phyloP scores from a whole-genome alignment of 2,329 filamentous ascomycete genomes.

The Chaetomium sp. region DNA sequence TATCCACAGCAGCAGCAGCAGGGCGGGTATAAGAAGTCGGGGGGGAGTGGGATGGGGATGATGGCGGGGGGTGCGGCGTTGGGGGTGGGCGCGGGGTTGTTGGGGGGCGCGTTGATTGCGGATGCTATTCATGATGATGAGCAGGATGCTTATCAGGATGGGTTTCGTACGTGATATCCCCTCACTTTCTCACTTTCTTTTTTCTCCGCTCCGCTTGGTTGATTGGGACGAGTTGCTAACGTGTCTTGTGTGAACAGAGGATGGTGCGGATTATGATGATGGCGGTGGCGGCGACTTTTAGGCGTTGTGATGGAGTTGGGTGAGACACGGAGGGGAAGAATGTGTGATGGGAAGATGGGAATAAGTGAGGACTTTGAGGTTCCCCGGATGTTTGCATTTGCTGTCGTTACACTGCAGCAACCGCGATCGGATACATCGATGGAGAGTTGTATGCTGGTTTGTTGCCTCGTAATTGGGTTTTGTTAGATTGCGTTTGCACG shows the following conservation, averaged over 20 bases:
- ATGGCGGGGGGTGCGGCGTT: slow-evolving; percentile 63
- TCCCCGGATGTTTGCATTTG: too few species aligned
- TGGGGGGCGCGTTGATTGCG: slow-evolving; percentile 69
- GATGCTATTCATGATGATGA: slow-evolving; percentile 59
- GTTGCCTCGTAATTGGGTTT: too few species aligned
- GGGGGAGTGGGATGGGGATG: slow-evolving; percentile 5
- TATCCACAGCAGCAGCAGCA: slow-evolving; percentile 15
- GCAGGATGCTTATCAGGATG: slow-evolving; percentile 51
- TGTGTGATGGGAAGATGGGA: neutral
- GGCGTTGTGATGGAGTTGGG: slow-evolving; percentile 5
- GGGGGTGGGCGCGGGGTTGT: slow-evolving; percentile 71
- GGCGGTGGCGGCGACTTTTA: slow-evolving; percentile 37
- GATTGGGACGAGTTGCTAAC: slow-evolving; percentile 2
- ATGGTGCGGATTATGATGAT: slow-evolving; percentile 28
- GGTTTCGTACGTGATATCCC: slow-evolving; percentile 30
- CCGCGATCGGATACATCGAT: too few species aligned
- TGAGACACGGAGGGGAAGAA: neutral
- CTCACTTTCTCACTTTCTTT: too few species aligned
- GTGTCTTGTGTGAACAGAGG: slow-evolving; percentile 22
- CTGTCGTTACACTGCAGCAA: too few species aligned
- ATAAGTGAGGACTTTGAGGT: neutral
- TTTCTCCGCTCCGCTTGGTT: neutral
- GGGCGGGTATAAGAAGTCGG: slow-evolving; percentile 27
- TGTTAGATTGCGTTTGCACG: too few species aligned
- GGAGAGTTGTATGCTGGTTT: too few species aligned